These are phyloP conservation scores for Colletotrichum sp. DNA, from an alignment of 2,329 filamentous ascomycete species.

Conservation along the genomic window DNA sequence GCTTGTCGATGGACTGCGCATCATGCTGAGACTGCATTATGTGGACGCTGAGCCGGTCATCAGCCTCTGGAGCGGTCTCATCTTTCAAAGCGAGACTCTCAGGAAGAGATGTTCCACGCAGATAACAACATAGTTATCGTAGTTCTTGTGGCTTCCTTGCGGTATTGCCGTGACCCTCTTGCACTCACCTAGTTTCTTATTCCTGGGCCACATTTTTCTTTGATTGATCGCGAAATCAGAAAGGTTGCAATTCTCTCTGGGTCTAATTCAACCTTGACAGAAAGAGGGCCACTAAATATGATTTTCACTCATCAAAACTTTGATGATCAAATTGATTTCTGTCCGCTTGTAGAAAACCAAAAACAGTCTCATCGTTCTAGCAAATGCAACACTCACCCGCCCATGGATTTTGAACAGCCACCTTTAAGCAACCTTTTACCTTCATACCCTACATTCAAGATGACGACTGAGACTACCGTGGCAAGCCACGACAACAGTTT, in stretches of 20 bases:
- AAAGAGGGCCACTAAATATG: not conserved
- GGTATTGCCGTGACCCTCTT: not conserved
- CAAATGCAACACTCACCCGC: not conserved
- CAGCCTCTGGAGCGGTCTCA: conserved; percentile 1
- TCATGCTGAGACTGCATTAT: not conserved
- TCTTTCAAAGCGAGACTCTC: not conserved
- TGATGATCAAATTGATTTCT: not conserved
- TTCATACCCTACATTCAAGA: not conserved
- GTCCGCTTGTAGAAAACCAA: not conserved
- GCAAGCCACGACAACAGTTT: not conserved
- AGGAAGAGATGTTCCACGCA: too few species aligned
- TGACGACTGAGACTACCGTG: not conserved
- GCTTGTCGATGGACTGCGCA: not conserved
- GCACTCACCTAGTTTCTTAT: not conserved
- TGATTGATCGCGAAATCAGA: too few species aligned
- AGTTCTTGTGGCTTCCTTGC: not conserved
- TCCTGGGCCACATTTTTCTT: too few species aligned
- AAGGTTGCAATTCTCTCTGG: too few species aligned
- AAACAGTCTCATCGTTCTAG: not conserved
- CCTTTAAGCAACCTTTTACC: too few species aligned
- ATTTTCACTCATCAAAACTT: not conserved
- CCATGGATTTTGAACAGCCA: too few species aligned
- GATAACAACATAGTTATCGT: too few species aligned
- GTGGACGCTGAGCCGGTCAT: not conserved
- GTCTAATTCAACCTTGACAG: not conserved